phyloP scores from a whole-genome alignment of 306 rosid species.

The Ochetophila trinervis region DNA sequence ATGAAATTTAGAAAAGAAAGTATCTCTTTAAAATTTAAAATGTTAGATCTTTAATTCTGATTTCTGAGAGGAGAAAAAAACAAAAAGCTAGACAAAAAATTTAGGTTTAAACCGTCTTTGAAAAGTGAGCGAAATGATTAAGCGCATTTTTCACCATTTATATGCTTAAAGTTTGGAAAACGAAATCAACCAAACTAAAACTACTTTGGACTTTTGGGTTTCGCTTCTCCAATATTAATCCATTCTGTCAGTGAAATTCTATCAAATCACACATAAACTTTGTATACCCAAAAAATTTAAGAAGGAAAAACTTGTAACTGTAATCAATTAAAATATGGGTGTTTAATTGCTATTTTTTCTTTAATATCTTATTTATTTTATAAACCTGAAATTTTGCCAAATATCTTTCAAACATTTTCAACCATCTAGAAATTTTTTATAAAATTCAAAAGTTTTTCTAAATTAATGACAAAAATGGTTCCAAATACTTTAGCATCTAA shows the following conservation, averaged over 20 bases:
- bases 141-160: not conserved
- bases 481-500: no score
- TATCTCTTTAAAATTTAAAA: no score
- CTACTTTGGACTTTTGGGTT: constrained; percentile 9
- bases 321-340: no score
- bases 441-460: no score
- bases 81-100: not conserved
- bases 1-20: no score
- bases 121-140: constrained; percentile 14
- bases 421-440: no score
- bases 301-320: not conserved
- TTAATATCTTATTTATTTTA: no score
- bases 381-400: no score
- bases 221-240: not conserved
- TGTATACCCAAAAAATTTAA: not conserved
- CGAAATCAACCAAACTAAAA: constrained; percentile 21
- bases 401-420: no score
- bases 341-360: no score
- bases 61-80: not conserved
- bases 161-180: constrained; percentile 19
- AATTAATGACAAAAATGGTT: no score
- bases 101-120: not conserved
- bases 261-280: constrained; percentile 3
- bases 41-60: no score
- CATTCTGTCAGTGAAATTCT: not conserved